phyloP scores from a whole-genome alignment of 805 yeast species.

The Kuraishia hungarica region DNA sequence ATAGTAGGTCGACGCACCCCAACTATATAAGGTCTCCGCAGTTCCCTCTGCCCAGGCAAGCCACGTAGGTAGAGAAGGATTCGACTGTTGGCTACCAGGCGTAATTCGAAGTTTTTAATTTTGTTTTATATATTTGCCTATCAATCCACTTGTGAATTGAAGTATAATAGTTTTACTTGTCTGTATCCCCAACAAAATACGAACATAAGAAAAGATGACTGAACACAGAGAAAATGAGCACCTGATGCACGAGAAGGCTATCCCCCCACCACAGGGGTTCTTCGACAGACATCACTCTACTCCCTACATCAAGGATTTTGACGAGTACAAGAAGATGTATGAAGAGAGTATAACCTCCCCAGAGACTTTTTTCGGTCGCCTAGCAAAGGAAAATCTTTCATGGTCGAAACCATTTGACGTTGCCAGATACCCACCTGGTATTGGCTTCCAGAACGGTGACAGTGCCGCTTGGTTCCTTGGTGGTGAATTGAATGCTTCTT shows the following conservation, averaged over 20 bases:
- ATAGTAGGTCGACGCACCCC: background rate
- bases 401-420: constrained; percentile 47
- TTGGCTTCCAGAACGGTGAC: constrained; percentile 37
- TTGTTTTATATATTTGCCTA: too few species aligned
- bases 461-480: constrained; percentile 69
- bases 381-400: constrained; percentile 37
- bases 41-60: background rate
- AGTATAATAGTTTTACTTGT: too few species aligned
- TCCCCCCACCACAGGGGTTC: constrained; percentile 25
- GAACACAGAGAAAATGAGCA: constrained; percentile 22
- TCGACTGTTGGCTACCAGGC: background rate
- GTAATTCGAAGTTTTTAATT: background rate
- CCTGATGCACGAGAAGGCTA: constrained; percentile 18
- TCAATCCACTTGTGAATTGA: background rate
- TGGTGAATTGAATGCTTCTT: constrained; percentile 73
- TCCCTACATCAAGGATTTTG: constrained; percentile 41
- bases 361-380: constrained; percentile 41
- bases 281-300: constrained; percentile 31
- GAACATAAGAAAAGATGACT: background rate
- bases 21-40: background rate
- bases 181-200: background rate
- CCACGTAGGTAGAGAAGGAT: background rate
- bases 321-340: constrained; percentile 41
- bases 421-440: constrained; percentile 34
- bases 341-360: constrained; percentile 51